phyloP scores from a whole-genome alignment of 345 rosid genomes.

The Geranium rotundifolium region DNA sequence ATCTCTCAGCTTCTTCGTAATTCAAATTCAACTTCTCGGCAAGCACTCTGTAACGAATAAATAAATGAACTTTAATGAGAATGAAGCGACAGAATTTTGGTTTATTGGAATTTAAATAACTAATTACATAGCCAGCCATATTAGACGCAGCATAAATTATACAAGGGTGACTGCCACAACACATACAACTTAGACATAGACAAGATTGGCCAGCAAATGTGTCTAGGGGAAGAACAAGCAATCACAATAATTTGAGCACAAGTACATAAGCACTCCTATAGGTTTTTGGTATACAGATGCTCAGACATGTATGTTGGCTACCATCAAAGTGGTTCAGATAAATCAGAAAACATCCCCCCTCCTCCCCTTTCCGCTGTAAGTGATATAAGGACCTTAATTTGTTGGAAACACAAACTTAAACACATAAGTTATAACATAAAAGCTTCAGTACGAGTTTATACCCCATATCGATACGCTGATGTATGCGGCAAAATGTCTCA shows the following conservation, averaged over 20 bases:
- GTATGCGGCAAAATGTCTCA: slow-evolving; percentile 93
- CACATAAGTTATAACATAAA: no score
- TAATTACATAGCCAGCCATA: no score
- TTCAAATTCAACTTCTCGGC: slow-evolving; percentile 87
- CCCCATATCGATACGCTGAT: slow-evolving; percentile 93
- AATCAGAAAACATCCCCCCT: not conserved
- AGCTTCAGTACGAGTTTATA: slow-evolving; percentile 15
- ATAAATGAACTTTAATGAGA: not conserved
- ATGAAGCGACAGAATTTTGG: not conserved
- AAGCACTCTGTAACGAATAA: slow-evolving; percentile 48
- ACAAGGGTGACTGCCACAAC: not conserved
- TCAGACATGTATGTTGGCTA: no score
- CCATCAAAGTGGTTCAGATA: no score
- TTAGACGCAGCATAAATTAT: not conserved
- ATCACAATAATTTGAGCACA: not conserved
- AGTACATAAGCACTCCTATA: not conserved
- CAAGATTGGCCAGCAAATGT: not conserved
- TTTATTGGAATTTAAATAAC: no score
- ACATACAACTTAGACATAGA: no score
- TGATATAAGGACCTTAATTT: not conserved
- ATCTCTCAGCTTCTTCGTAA: slow-evolving; percentile 91
- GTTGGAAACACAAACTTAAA: no score
- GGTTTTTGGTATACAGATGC: not conserved
- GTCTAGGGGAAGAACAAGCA: not conserved
- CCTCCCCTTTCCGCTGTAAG: not conserved